A percentile compares a stretch with the other conserved stretches of the same genome.
phyloP scores from a whole-genome alignment of 2,329 filamentous ascomycete genomes.

The Diplocarpon mali region DNA sequence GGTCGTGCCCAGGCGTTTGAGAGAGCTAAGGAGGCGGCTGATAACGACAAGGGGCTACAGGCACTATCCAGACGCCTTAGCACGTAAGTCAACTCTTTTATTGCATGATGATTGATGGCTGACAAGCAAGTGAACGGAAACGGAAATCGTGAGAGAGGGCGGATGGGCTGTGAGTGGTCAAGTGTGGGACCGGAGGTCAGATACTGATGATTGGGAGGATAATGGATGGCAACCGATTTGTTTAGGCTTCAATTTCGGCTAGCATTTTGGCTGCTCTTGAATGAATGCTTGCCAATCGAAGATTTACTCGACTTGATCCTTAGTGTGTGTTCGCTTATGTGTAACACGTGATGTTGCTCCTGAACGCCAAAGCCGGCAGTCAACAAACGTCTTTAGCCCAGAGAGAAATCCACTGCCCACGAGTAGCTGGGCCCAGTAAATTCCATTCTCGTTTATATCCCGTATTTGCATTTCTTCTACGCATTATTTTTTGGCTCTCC shows the following conservation, averaged over 20 bases:
- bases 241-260: not conserved
- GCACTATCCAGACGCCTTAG: constrained; percentile 83
- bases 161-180: not conserved
- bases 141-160: not conserved
- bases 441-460: too few species aligned
- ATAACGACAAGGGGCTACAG: constrained; percentile 81
- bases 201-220: constrained; percentile 15
- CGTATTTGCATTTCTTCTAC: too few species aligned
- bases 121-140: constrained; percentile 4
- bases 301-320: too few species aligned
- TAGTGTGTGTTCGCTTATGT: not conserved
- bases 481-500: too few species aligned
- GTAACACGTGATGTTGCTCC: not conserved
- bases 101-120: not conserved
- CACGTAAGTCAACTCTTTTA: constrained; percentile 59
- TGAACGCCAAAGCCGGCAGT: not conserved
- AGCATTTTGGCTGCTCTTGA: not conserved
- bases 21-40: constrained; percentile 76
- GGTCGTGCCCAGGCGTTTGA: constrained; percentile 75
- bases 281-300: not conserved
- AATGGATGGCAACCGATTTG: not conserved
- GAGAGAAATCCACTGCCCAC: too few species aligned
- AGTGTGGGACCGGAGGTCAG: not conserved
- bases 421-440: too few species aligned
- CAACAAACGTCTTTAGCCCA: not conserved